phyloP scores from a whole-genome alignment of 495 filamentous ascomycete genomes.

The Xylaria longipes region DNA sequence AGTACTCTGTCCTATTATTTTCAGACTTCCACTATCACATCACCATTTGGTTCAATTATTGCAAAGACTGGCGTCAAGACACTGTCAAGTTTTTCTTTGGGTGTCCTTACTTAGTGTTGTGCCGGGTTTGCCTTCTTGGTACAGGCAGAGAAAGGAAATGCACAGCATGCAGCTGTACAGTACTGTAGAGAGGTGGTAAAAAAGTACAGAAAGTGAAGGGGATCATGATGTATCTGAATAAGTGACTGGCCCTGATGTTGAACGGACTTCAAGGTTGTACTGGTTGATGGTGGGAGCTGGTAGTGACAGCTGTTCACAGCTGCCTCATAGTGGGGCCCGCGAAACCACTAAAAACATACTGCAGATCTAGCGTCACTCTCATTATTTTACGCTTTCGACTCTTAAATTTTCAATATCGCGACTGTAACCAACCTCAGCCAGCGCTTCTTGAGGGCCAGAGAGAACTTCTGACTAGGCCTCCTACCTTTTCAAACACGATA shows the following conservation, averaged over 20 bases:
- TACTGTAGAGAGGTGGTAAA: background rate
- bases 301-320: background rate
- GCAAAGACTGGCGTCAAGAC: background rate
- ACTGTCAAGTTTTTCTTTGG: background rate
- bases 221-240: too few relatives aligned
- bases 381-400: slow-evolving; percentile 12
- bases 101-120: background rate
- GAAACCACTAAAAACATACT: slow-evolving; percentile 13
- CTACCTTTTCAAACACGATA: background rate
- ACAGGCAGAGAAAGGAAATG: background rate
- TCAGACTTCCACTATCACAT: background rate
- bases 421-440: slow-evolving; percentile 9
- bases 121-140: background rate
- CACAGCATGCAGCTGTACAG: too few relatives aligned
- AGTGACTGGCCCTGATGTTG: background rate
- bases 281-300: too few relatives aligned
- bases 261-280: too few relatives aligned
- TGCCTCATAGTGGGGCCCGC: background rate
- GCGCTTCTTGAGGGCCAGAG: background rate
- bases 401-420: slow-evolving; percentile 15
- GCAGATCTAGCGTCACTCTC: slow-evolving; percentile 10
- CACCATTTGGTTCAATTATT: background rate
- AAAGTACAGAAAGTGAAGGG: too few relatives aligned
- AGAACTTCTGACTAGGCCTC: background rate
- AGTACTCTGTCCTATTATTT: too few relatives aligned